Evolutionary conservation across 495 filamentous ascomycete genomes (phyloP).

Genomic region (Articulospora tetracladia): DNA sequence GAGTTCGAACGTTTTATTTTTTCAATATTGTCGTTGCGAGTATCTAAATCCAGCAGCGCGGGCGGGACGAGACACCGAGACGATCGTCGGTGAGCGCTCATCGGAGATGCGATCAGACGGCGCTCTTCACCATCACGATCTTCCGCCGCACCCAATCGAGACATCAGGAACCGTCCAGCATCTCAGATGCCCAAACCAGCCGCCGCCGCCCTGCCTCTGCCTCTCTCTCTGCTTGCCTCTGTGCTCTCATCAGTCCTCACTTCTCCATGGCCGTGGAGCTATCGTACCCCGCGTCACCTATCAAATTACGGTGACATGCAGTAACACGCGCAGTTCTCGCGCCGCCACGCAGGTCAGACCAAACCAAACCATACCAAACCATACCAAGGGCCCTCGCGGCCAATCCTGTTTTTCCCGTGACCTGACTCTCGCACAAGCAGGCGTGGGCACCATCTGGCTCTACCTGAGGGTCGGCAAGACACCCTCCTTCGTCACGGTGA

Average conservation of each 20-base stretch:
- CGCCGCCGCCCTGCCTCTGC: too few species aligned
- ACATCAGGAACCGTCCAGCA: too few species aligned
- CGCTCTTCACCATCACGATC: too few species aligned
- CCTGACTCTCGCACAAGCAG: neutral
- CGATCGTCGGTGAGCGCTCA: too few species aligned
- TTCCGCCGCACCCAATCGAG: too few species aligned
- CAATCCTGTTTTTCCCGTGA: neutral
- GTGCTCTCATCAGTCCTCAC: too few species aligned
- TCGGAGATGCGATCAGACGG: too few species aligned
- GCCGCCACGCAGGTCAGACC: too few species aligned
- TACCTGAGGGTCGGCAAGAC: neutral
- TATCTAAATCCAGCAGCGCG: neutral
- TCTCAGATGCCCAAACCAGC: too few species aligned
- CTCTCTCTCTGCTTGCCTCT: too few species aligned
- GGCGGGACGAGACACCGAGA: neutral
- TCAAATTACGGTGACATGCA: neutral
- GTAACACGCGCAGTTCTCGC: neutral
- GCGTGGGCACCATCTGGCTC: neutral
- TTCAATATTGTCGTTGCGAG: neutral
- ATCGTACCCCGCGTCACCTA: neutral
- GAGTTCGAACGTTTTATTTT: neutral
- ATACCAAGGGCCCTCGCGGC: neutral
- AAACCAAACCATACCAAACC: neutral
- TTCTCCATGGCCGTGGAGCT: too few species aligned
- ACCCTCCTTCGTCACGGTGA: neutral